Evolutionary conservation across 148 eudicot species (phyloP), one percentile per base, ranked within the genome.

Genomic region (Salicornia ramosissima): DNA sequence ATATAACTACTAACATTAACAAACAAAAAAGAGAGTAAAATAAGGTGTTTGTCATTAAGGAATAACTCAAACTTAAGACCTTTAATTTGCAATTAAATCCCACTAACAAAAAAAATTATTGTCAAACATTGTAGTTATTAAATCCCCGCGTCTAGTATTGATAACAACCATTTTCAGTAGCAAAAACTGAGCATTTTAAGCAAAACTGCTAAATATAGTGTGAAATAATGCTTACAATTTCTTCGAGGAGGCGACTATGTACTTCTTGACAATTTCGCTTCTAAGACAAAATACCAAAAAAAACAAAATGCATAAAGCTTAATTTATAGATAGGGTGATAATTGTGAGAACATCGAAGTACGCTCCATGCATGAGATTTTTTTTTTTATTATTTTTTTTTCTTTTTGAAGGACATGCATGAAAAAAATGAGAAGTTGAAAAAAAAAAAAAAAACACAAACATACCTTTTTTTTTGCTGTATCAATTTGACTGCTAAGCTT

Each of bases 401-500:
- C n/a, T n/a, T n/a, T n/a, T n/a, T n/a, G n/a, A n/a, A n/a, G n/a
- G n/a, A n/a, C n/a, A n/a, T n/a, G n/a, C n/a, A n/a, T n/a, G n/a
- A n/a, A n/a, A n/a, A n/a, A n/a, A n/a, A n/a, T n/a, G n/a, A n/a
- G n/a, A n/a, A n/a, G n/a, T n/a, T n/a, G n/a, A n/a, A n/a, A n/a
- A n/a, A n/a, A n/a, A n/a, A n/a, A 5, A 65, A 9, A 51, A 0
- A 16, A 39, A 58, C 57, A 14, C 21, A 10, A 18, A 60, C 72
- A 66, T 30, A 89, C 97, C 97, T 91, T 91, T 72, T 89, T 91
- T 83, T 83, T 91, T 61, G 49, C 40, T 25, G 86, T 89, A 19
- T 86, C 90, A 26, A 78, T 85, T 75, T 81, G 83, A 64, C 39
- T 71, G 49, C 69, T 21, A 16, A 91, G 46, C 67, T 70, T 74